A percentile compares a stretch with the other conserved stretches of the same genome.
Conservation (phyloP, 352 stramenopile species). For the Phytophthora gonapodyides region DNA sequence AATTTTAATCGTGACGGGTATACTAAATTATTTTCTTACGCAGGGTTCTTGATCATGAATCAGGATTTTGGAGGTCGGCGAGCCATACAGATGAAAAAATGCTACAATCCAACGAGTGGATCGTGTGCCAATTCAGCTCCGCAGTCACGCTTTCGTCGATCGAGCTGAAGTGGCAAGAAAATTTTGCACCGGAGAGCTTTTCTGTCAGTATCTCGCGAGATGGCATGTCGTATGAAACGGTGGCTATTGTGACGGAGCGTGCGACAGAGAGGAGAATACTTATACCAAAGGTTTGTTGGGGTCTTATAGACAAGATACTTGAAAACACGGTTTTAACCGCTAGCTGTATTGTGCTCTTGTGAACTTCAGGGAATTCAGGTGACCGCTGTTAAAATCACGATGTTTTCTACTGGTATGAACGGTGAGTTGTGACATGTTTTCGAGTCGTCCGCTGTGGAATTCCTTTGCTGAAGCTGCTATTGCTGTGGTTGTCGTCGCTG, state of each 20-base stretch:
- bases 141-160: slow-evolving; percentile 50
- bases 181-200: slow-evolving; percentile 47
- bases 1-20: not conserved
- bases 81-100: slow-evolving; percentile 22
- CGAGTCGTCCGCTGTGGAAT: too few relatives aligned
- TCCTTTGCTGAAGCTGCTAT: slow-evolving; percentile 7
- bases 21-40: slow-evolving; percentile 1
- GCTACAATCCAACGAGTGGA: slow-evolving; percentile 43
- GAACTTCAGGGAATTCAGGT: slow-evolving; percentile 35
- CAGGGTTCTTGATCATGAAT: slow-evolving; percentile 48
- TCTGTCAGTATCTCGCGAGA: slow-evolving; percentile 55
- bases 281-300: slow-evolving; percentile 48
- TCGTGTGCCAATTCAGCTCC: slow-evolving; percentile 57
- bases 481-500: not conserved
- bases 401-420: slow-evolving; percentile 34
- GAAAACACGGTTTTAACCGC: not conserved
- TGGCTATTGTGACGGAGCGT: slow-evolving; percentile 49
- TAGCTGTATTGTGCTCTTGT: slow-evolving; percentile 6
- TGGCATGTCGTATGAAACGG: slow-evolving; percentile 48
- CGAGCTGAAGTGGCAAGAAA: slow-evolving; percentile 51
- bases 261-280: slow-evolving; percentile 38
- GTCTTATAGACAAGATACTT: not conserved
- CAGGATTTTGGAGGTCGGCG: slow-evolving; percentile 53
- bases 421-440: slow-evolving; percentile 27
- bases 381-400: slow-evolving; percentile 52